Percentiles rank a stretch among this genome's conserved stretches.
phyloP scores from a whole-genome alignment of 495 filamentous ascomycete species.

The Penicillium manginii region DNA sequence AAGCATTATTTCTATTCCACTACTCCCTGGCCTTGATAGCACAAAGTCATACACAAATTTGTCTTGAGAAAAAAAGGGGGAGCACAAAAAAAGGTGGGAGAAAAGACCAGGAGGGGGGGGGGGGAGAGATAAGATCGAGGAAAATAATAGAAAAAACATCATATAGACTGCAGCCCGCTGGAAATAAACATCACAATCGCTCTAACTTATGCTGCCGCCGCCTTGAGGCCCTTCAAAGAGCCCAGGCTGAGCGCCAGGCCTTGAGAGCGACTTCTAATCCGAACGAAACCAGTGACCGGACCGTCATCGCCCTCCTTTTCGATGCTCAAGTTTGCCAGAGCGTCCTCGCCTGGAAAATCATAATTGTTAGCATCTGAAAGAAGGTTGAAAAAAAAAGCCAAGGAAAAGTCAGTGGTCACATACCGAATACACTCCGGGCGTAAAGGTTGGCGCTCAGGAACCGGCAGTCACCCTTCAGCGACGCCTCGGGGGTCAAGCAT shows the following conservation, averaged over 20 bases:
- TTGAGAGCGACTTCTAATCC: conserved; percentile 97
- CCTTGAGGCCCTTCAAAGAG: conserved; percentile 90
- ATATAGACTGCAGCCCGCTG: conserved; percentile 36
- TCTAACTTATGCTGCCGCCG: conserved; percentile 48
- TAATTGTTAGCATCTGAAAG: background rate
- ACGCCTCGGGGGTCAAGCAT: conserved; percentile 94
- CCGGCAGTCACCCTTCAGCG: conserved; percentile 95
- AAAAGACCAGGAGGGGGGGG: conserved; percentile 18
- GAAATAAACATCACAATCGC: conserved; percentile 23
- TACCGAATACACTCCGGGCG: conserved; percentile 98
- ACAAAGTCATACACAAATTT: conserved; percentile 37
- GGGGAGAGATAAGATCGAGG: conserved; percentile 17
- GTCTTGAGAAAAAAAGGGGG: conserved; percentile 23
- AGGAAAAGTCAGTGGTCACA: conserved; percentile 31
- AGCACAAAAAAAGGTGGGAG: conserved; percentile 7
- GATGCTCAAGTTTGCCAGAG: conserved; percentile 94
- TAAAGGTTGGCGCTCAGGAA: conserved; percentile 98
- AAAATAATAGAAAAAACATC: conserved; percentile 31
- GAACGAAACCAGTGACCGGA: conserved; percentile 96
- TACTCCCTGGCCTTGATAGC: conserved; percentile 29
- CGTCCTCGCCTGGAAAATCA: conserved; percentile 82
- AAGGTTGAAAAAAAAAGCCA: conserved; percentile 15
- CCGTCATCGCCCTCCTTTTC: conserved; percentile 97
- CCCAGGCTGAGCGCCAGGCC: conserved; percentile 93
- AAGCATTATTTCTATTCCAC: conserved; percentile 35